Evolutionary conservation across 2,329 filamentous ascomycete genomes (phyloP).

Genomic region (Colletotrichum costaricense): DNA sequence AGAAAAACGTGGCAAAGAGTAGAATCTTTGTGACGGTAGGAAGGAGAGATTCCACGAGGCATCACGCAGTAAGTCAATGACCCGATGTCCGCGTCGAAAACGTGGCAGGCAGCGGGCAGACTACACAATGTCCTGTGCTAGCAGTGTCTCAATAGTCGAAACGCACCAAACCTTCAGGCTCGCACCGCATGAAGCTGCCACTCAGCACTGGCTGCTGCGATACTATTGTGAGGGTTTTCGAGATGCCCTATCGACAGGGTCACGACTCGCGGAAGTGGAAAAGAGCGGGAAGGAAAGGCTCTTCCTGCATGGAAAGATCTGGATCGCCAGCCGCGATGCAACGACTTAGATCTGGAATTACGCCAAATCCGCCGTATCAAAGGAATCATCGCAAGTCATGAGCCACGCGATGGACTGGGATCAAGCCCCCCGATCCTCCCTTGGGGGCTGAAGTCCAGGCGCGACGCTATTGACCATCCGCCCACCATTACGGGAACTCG

Average conservation of each 20-base stretch:
- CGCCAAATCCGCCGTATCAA: constrained; percentile 11
- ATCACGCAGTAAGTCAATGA: not conserved
- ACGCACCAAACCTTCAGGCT: constrained; percentile 4
- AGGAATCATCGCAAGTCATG: not conserved
- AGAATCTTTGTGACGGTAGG: not conserved
- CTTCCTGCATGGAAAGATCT: constrained; percentile 19
- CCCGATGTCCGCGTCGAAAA: not conserved
- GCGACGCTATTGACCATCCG: not conserved
- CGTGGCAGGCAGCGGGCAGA: not conserved
- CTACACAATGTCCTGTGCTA: not conserved
- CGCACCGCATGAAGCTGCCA: constrained; percentile 9
- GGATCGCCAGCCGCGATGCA: constrained; percentile 10
- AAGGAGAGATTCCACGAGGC: not conserved
- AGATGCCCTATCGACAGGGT: constrained; percentile 16
- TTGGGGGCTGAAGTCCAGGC: constrained; percentile 8
- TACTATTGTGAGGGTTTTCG: not conserved
- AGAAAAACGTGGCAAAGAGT: not conserved
- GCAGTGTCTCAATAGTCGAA: not conserved
- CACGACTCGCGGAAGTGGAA: constrained; percentile 26
- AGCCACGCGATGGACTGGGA: constrained; percentile 20
- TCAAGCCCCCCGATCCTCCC: constrained; percentile 2
- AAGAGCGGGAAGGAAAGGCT: not conserved
- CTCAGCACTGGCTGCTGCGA: not conserved
- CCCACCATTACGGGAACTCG: not conserved
- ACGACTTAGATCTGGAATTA: constrained; percentile 1